Evolutionary conservation across 2,329 filamentous ascomycete species (phyloP).

Genomic region (Lizonia empirigonia): DNA sequence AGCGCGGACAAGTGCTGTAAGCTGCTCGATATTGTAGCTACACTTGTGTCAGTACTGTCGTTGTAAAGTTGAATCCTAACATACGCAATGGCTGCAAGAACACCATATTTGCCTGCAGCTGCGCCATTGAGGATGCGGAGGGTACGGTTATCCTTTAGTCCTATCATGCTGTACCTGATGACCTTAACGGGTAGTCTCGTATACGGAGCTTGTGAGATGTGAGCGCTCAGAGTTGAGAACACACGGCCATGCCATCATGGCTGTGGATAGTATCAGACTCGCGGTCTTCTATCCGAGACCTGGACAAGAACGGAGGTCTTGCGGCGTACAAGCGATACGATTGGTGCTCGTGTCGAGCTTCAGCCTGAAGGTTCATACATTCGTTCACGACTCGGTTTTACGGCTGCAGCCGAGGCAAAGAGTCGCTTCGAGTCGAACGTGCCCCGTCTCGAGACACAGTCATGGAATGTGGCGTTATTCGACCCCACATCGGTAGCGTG

Average conservation of each 20-base stretch:
- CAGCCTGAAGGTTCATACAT: not conserved
- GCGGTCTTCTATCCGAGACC: conserved; percentile 12
- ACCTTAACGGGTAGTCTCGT: not conserved
- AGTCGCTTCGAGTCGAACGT: not conserved
- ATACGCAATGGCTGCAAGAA: conserved; percentile 56
- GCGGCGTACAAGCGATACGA: conserved; percentile 1
- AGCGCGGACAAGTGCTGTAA: conserved; percentile 42
- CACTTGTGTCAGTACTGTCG: not conserved
- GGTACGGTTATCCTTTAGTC: conserved; percentile 35
- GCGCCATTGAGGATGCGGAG: conserved; percentile 62
- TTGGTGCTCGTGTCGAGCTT: conserved; percentile 18
- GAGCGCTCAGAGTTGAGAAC: not conserved
- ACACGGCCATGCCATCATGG: not conserved
- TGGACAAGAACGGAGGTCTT: conserved; percentile 4
- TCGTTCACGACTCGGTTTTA: not conserved
- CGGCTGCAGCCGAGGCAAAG: not conserved
- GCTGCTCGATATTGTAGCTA: conserved; percentile 46
- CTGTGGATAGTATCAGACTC: not conserved
- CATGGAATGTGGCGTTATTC: not conserved
- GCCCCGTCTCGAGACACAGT: conserved; percentile 31
- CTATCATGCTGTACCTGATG: conserved; percentile 18
- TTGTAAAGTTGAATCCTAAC: not conserved
- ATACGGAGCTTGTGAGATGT: not conserved
- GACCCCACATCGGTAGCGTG: conserved; percentile 6
- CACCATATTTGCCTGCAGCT: conserved; percentile 61